Evolutionary conservation across 2,329 filamentous ascomycete genomes (phyloP).

Genomic region (Pyrenochaeta sp.): DNA sequence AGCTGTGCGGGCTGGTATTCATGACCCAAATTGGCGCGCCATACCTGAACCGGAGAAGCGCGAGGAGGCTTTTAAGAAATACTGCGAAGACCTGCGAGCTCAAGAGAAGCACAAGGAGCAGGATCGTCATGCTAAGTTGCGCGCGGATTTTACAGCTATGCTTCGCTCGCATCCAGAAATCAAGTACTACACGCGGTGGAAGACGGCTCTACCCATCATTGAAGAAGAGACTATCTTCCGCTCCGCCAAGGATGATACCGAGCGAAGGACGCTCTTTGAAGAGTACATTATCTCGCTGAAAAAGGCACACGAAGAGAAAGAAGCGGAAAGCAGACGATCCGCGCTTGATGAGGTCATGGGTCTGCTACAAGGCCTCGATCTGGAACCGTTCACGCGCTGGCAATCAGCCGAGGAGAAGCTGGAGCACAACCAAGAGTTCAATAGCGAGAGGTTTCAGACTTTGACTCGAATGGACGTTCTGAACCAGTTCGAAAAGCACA

Average conservation of each 20-base stretch:
- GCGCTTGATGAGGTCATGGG: slow-evolving; percentile 85
- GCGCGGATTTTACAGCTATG: slow-evolving; percentile 95
- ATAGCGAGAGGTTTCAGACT: slow-evolving; percentile 81
- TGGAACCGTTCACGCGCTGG: slow-evolving; percentile 96
- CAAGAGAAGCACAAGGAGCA: slow-evolving; percentile 96
- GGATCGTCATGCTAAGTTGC: slow-evolving; percentile 89
- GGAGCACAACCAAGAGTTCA: slow-evolving; percentile 77
- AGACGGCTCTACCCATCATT: slow-evolving; percentile 91
- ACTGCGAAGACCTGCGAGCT: slow-evolving; percentile 84
- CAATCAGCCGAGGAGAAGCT: slow-evolving; percentile 86
- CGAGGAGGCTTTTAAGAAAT: slow-evolving; percentile 92
- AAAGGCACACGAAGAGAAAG: slow-evolving; percentile 78
- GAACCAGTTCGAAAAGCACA: slow-evolving; percentile 92
- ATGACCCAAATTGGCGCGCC: slow-evolving; percentile 90
- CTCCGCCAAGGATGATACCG: slow-evolving; percentile 84
- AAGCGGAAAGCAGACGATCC: slow-evolving; percentile 74
- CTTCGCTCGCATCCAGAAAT: slow-evolving; percentile 96
- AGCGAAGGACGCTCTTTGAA: slow-evolving; percentile 89
- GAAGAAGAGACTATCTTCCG: slow-evolving; percentile 96
- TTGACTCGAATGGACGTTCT: slow-evolving; percentile 90
- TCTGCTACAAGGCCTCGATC: slow-evolving; percentile 78
- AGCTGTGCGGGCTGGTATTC: slow-evolving; percentile 83
- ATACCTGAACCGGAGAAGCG: slow-evolving; percentile 92
- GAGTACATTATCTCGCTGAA: slow-evolving; percentile 90
- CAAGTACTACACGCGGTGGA: slow-evolving; percentile 96